Evolutionary conservation across 805 yeast genomes (phyloP).

Genomic region (Monosporozyma solicola): DNA sequence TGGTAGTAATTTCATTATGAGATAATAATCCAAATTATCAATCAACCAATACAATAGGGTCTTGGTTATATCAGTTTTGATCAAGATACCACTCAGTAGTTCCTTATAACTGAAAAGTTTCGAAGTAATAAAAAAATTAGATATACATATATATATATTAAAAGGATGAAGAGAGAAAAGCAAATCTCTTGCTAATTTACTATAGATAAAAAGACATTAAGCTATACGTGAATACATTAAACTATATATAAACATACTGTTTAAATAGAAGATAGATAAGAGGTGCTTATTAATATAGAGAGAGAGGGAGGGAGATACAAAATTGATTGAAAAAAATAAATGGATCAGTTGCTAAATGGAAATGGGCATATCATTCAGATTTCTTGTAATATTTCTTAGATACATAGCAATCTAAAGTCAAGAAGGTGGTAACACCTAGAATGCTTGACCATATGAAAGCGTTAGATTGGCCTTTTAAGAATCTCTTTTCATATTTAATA

Average conservation of each 20-base stretch:
- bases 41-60: background rate
- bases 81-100: background rate
- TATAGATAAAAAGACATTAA: background rate
- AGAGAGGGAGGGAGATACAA: background rate
- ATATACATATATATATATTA: too few species aligned
- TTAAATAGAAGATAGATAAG: background rate
- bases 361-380: conserved; percentile 29
- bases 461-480: conserved; percentile 35
- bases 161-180: too few species aligned
- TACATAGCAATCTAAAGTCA: conserved; percentile 45
- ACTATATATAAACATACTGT: background rate
- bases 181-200: too few species aligned
- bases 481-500: conserved; percentile 42
- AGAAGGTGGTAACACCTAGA: conserved; percentile 44
- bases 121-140: background rate
- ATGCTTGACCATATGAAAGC: conserved; percentile 42
- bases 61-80: background rate
- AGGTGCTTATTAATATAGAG: background rate
- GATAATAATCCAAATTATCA: background rate
- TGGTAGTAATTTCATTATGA: background rate
- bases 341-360: background rate
- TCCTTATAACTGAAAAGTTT: background rate
- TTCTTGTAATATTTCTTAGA: conserved; percentile 47
- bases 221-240: too few species aligned
- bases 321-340: background rate